Evolutionary conservation across 495 filamentous ascomycete genomes (phyloP).

Genomic region (Hypoxylon crocopeplum): DNA sequence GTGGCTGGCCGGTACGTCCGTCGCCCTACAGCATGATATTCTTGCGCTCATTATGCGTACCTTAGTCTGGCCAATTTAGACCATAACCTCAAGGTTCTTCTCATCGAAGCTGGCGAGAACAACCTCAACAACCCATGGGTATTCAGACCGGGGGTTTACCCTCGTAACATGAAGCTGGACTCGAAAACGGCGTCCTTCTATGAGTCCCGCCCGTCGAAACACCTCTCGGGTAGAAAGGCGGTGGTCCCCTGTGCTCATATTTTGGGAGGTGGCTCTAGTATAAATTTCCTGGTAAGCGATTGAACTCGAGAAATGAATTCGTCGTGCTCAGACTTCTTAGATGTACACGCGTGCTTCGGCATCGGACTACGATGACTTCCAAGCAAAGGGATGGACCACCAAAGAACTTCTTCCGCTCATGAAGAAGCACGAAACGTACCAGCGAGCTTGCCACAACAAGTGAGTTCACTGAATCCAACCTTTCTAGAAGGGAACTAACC

Average conservation of each 20-base stretch:
- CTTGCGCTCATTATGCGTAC: conserved; percentile 11
- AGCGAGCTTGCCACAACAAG: conserved; percentile 74
- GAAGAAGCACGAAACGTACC: conserved; percentile 86
- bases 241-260: conserved; percentile 83
- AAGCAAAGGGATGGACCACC: conserved; percentile 80
- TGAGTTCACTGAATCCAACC: conserved; percentile 13
- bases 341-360: conserved; percentile 88
- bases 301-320: not conserved
- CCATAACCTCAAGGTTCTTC: conserved; percentile 77
- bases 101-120: conserved; percentile 80
- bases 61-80: conserved; percentile 75
- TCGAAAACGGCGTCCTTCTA: conserved; percentile 89
- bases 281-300: conserved; percentile 76
- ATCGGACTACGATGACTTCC: conserved; percentile 85
- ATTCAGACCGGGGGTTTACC: conserved; percentile 79
- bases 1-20: conserved; percentile 67
- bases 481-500: conserved; percentile 8
- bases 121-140: conserved; percentile 89
- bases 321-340: conserved; percentile 44
- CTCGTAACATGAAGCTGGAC: conserved; percentile 81
- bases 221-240: conserved; percentile 72
- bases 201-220: conserved; percentile 75
- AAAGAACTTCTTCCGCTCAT: conserved; percentile 80
- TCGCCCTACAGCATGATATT: not conserved
- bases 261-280: conserved; percentile 77